Percentiles rank a stretch among this genome's conserved stretches.
Conservation (phyloP, 2,329 filamentous ascomycete genomes). For the Bisporella sp. region DNA sequence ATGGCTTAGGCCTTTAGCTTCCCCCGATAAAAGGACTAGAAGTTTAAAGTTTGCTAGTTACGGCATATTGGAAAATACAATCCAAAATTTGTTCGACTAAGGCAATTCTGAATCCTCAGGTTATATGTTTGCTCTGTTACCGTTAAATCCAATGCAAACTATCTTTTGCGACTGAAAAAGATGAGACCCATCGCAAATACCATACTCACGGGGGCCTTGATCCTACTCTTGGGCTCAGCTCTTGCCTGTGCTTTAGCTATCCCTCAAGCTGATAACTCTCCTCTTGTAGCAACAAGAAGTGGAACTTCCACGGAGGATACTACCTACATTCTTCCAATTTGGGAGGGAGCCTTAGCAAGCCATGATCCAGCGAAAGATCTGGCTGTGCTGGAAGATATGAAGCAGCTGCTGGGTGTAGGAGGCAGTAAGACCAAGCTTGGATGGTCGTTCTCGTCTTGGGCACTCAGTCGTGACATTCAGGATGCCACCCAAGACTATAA, state of each 20-base stretch:
- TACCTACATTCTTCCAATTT: conserved; percentile 12
- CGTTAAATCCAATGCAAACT: too few relatives aligned
- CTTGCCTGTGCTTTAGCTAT: neutral
- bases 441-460: conserved; percentile 14
- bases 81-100: too few relatives aligned
- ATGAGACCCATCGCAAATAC: too few relatives aligned
- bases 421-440: conserved; percentile 11
- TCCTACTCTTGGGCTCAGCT: too few relatives aligned
- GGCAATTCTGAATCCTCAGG: too few relatives aligned
- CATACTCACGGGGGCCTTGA: too few relatives aligned
- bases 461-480: conserved; percentile 12
- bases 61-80: too few relatives aligned
- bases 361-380: conserved; percentile 6
- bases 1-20: too few relatives aligned
- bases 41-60: too few relatives aligned
- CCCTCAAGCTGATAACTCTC: neutral
- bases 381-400: conserved; percentile 9
- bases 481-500: conserved; percentile 5
- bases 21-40: too few relatives aligned
- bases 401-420: conserved; percentile 4
- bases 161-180: too few relatives aligned
- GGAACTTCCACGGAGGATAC: conserved; percentile 5
- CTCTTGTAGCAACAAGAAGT: conserved; percentile 2
- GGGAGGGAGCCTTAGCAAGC: conserved; percentile 11
- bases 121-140: too few relatives aligned